A percentile compares a stretch with the other conserved stretches of the same genome.
Evolutionary conservation across 352 stramenopile genomes (phyloP).

Genomic region (Pythium grandisporangium): DNA sequence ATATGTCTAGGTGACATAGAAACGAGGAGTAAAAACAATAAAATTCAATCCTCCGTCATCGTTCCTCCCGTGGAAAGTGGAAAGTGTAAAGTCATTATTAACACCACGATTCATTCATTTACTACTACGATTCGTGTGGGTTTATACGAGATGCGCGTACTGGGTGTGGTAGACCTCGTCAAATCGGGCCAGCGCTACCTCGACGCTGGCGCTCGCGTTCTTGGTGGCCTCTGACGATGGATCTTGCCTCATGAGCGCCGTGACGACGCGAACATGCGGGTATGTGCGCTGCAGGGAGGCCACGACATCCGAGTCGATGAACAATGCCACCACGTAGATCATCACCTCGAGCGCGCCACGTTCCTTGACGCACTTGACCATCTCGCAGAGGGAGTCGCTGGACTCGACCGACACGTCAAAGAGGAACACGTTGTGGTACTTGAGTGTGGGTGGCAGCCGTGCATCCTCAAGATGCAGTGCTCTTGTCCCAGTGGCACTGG

Average conservation of each 20-base stretch:
- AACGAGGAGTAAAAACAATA: no score
- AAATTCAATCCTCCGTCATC: no score
- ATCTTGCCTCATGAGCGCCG: slow-evolving; percentile 4
- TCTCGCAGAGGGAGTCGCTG: slow-evolving; percentile 16
- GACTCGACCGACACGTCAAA: slow-evolving; percentile 30
- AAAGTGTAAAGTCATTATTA: no score
- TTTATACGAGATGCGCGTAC: no score
- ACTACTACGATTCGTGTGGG: no score
- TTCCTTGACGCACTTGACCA: slow-evolving; percentile 23
- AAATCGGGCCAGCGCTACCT: slow-evolving; percentile 12
- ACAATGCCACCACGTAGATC: slow-evolving; percentile 37
- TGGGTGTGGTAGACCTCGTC: slow-evolving; percentile 15
- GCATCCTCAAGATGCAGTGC: slow-evolving; percentile 1
- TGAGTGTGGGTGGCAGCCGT: slow-evolving; percentile 20
- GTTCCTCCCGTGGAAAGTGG: no score
- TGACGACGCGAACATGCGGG: slow-evolving; percentile 18
- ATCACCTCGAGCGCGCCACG: slow-evolving; percentile 35
- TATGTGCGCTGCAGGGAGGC: slow-evolving; percentile 21
- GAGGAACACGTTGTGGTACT: slow-evolving; percentile 51
- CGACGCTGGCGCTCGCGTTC: slow-evolving; percentile 9
- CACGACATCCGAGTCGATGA: slow-evolving; percentile 23
- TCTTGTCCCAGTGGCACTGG: not conserved
- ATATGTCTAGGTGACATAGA: no score
- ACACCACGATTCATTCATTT: no score
- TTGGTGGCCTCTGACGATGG: no score